Evolutionary conservation across 202 grass and related monocot genomes (phyloP).

Genomic region (Hordeum pubiflorum): DNA sequence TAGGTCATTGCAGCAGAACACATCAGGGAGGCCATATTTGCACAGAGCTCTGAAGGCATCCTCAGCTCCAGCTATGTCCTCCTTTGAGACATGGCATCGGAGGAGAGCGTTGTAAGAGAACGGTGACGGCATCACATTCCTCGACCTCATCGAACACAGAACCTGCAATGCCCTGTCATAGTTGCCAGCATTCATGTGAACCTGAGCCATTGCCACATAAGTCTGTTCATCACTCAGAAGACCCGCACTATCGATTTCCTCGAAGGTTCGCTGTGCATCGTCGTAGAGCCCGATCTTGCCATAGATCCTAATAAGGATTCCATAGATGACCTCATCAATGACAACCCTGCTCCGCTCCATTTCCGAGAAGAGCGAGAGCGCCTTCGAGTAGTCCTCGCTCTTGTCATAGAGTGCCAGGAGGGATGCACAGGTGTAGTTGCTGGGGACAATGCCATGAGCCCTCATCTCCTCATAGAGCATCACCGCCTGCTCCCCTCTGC

Average conservation of each 20-base stretch:
- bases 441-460: slow-evolving; percentile 44
- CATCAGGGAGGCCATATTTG: slow-evolving; percentile 33
- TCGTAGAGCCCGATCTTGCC: slow-evolving; percentile 74
- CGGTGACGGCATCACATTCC: slow-evolving; percentile 51
- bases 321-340: slow-evolving; percentile 83
- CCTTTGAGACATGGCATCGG: slow-evolving; percentile 53
- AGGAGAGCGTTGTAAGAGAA: slow-evolving; percentile 64
- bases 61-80: slow-evolving; percentile 64
- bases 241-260: slow-evolving; percentile 52
- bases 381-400: slow-evolving; percentile 76
- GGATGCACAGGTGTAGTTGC: slow-evolving; percentile 85
- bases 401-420: slow-evolving; percentile 62
- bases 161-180: slow-evolving; percentile 52
- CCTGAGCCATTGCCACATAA: slow-evolving; percentile 83
- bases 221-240: slow-evolving; percentile 63
- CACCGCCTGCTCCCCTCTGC: slow-evolving; percentile 54
- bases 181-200: slow-evolving; percentile 56
- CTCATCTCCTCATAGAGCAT: slow-evolving; percentile 69
- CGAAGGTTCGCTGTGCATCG: slow-evolving; percentile 53
- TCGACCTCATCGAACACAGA: slow-evolving; percentile 50
- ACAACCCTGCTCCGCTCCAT: slow-evolving; percentile 59
- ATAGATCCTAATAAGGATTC: slow-evolving; percentile 79
- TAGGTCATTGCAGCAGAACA: slow-evolving; percentile 55
- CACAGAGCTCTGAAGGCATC: slow-evolving; percentile 46
- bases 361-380: slow-evolving; percentile 58